These are phyloP conservation scores for Rosa persica DNA, from an alignment of 306 rosid genomes.

Conservation along the genomic window DNA sequence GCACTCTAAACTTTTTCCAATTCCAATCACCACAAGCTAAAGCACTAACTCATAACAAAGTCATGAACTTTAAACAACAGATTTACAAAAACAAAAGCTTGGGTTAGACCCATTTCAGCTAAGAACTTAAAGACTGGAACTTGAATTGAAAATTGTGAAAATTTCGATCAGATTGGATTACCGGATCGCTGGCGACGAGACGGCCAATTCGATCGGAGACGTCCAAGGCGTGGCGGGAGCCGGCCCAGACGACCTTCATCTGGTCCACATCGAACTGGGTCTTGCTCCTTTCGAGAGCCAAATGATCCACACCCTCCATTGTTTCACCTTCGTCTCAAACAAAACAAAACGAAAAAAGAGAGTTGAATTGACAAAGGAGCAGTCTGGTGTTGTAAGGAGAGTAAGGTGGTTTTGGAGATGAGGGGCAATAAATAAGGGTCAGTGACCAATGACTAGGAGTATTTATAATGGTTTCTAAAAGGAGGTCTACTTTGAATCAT, in stretches of 20 bases:
- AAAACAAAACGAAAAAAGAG: neutral
- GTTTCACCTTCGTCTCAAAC: neutral
- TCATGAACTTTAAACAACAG: neutral
- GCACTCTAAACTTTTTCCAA: neutral
- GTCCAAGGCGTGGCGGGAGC: slow-evolving; percentile 61
- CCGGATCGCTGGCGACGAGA: slow-evolving; percentile 91
- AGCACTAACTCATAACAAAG: neutral
- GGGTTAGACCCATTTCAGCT: neutral
- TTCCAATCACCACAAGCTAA: neutral
- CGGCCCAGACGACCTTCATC: slow-evolving; percentile 91
- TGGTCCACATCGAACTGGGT: slow-evolving; percentile 74
- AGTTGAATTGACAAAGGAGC: neutral
- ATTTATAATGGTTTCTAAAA: neutral
- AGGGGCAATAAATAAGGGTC: neutral
- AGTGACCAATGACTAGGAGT: neutral
- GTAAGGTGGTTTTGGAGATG: neutral
- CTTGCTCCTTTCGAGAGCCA: slow-evolving; percentile 66
- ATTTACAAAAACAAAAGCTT: neutral
- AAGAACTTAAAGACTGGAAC: neutral
- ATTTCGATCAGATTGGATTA: slow-evolving; percentile 24
- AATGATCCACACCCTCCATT: slow-evolving; percentile 65
- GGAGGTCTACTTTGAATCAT: neutral
- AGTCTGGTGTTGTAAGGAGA: neutral
- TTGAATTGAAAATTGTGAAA: neutral
- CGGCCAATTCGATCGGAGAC: slow-evolving; percentile 80